These are phyloP conservation scores for Trapa bicornis DNA, from an alignment of 345 rosid genomes.

Conservation along the genomic window DNA sequence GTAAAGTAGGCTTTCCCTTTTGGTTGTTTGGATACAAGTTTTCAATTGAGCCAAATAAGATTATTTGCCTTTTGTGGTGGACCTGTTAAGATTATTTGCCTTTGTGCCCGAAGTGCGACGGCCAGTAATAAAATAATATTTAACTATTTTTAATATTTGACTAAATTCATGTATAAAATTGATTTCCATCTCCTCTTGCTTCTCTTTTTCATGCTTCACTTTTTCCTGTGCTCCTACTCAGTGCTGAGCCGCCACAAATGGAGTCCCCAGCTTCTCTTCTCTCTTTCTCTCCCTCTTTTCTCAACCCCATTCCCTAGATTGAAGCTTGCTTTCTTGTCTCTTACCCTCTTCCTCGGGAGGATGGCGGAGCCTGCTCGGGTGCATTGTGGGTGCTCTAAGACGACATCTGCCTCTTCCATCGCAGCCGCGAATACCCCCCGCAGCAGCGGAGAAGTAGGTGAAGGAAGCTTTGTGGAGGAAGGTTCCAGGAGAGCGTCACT, in stretches of 20 bases:
- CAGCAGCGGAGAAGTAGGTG: conserved; percentile 35
- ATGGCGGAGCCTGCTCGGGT: not conserved
- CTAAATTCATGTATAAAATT: not conserved
- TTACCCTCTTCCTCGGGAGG: not conserved
- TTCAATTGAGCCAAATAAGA: not conserved
- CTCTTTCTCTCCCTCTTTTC: not conserved
- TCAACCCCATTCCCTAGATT: not conserved
- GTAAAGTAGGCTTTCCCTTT: not conserved
- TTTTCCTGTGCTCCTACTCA: not conserved
- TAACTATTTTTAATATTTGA: no score
- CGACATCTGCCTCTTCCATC: not conserved
- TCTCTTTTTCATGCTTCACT: not conserved
- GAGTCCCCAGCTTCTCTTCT: not conserved
- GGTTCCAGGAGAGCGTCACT: conserved; percentile 85
- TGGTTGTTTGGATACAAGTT: not conserved
- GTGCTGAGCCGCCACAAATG: conserved; percentile 1
- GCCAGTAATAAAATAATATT: no score
- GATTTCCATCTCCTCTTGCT: not conserved
- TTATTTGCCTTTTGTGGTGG: not conserved
- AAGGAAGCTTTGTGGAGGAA: conserved; percentile 97
- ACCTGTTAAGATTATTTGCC: no score
- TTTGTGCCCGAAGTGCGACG: no score
- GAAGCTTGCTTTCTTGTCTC: not conserved
- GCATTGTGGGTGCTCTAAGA: not conserved
- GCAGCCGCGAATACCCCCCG: not conserved